Conservation (phyloP, 2,329 filamentous ascomycete species). For the Cercospora brassicicola region DNA sequence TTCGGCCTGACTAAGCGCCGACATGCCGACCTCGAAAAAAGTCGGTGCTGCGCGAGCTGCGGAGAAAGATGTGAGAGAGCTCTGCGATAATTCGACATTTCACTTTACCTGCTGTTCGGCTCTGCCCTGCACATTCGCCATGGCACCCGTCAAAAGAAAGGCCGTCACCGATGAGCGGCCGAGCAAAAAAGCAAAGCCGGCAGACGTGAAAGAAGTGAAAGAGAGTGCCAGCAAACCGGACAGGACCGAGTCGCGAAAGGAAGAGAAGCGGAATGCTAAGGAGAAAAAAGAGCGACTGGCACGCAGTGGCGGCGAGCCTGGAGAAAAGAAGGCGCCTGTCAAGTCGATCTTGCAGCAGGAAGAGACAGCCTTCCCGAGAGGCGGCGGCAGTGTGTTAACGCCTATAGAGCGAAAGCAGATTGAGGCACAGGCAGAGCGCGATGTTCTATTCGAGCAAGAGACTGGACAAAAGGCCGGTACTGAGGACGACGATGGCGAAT, state of each 20-base stretch:
- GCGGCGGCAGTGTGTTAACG: slow-evolving; percentile 85
- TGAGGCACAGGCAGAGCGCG: slow-evolving; percentile 84
- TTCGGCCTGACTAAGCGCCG: background rate
- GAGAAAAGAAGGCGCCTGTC: slow-evolving; percentile 33
- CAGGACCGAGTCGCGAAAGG: slow-evolving; percentile 18
- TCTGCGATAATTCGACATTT: slow-evolving; percentile 2
- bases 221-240: slow-evolving; percentile 14
- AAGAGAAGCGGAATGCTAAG: slow-evolving; percentile 21
- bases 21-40: slow-evolving; percentile 8
- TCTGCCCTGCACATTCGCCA: slow-evolving; percentile 26
- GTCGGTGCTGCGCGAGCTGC: slow-evolving; percentile 7
- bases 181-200: slow-evolving; percentile 37
- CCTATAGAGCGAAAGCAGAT: slow-evolving; percentile 96
- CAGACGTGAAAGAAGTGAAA: slow-evolving; percentile 29
- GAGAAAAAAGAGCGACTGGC: slow-evolving; percentile 30
- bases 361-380: slow-evolving; percentile 86
- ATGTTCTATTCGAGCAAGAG: slow-evolving; percentile 85
- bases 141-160: slow-evolving; percentile 51
- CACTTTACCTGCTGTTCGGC: background rate
- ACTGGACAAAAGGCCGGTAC: slow-evolving; percentile 60
- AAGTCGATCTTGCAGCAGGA: slow-evolving; percentile 66
- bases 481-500: slow-evolving; percentile 52
- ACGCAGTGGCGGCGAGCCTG: slow-evolving; percentile 20
- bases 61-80: slow-evolving; percentile 1
- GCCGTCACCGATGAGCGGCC: slow-evolving; percentile 43